These are phyloP conservation scores for Microsporum audouinii DNA, from an alignment of 2,329 filamentous ascomycete genomes.

Conservation along the genomic window DNA sequence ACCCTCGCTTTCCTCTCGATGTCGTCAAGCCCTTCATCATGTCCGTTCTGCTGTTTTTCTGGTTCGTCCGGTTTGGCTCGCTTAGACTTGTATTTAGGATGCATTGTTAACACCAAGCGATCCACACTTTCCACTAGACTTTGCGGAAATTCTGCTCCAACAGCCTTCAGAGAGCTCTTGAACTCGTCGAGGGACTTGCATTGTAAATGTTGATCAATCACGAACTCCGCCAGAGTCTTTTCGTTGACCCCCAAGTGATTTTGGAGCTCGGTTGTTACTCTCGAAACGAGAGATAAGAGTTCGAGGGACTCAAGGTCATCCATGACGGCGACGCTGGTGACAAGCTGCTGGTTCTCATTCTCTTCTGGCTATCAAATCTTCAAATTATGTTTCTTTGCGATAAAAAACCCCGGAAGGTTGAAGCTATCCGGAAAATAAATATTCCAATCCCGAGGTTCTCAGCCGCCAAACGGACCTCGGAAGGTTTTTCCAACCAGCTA, in stretches of 20 bases:
- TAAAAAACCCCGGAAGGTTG: background rate
- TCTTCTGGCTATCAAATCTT: background rate
- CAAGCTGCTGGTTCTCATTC: background rate
- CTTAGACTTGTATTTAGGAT: conserved; percentile 70
- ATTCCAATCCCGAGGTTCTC: background rate
- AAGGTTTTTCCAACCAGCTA: background rate
- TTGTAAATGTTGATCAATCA: conserved; percentile 80
- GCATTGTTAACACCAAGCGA: conserved; percentile 75
- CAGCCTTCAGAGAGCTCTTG: conserved; percentile 58
- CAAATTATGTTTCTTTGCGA: background rate
- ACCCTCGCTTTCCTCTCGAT: conserved; percentile 66
- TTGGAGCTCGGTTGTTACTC: conserved; percentile 84
- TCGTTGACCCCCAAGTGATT: conserved; percentile 88
- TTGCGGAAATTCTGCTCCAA: conserved; percentile 72
- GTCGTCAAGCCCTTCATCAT: conserved; percentile 32
- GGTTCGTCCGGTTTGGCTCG: conserved; percentile 23
- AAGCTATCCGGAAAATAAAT: background rate
- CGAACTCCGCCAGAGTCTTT: conserved; percentile 90
- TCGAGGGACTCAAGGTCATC: conserved; percentile 87
- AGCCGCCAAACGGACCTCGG: background rate
- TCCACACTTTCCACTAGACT: conserved; percentile 88
- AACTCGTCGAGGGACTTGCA: conserved; percentile 61
- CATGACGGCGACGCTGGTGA: conserved; percentile 43
- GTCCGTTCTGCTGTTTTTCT: conserved; percentile 32
- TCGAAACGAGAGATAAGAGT: conserved; percentile 84